Conservation (phyloP, 2,329 filamentous ascomycete species). For the Microdochium nivale region DNA sequence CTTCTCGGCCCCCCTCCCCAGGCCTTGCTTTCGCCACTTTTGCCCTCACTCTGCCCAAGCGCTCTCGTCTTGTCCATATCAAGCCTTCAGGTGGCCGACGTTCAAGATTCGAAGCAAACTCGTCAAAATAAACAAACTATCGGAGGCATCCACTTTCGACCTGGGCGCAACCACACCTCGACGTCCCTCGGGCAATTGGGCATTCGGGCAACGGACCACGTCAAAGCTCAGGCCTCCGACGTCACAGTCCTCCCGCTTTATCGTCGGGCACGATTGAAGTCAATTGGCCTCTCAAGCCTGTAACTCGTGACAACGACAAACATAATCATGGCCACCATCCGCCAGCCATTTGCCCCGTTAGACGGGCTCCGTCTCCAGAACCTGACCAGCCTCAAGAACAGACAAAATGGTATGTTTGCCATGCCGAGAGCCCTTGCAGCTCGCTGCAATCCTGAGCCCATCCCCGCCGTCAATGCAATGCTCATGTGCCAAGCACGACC, state of each 20-base stretch:
- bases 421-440: neutral
- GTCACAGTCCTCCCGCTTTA: neutral
- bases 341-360: constrained; percentile 70
- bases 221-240: neutral
- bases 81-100: neutral
- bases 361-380: constrained; percentile 61
- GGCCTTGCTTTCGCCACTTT: constrained; percentile 18
- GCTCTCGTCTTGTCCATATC: constrained; percentile 1
- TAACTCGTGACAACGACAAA: constrained; percentile 6
- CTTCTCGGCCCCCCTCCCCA: constrained; percentile 16
- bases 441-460: neutral
- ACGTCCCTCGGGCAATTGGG: neutral
- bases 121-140: constrained; percentile 19
- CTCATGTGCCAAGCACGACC: neutral
- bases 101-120: neutral
- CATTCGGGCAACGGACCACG: neutral
- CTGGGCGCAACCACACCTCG: neutral
- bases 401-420: constrained; percentile 56
- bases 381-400: constrained; percentile 68
- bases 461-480: neutral
- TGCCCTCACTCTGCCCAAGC: constrained; percentile 12
- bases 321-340: constrained; percentile 45
- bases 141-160: constrained; percentile 1
- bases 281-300: constrained; percentile 2
- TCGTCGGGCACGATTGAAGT: neutral